Evolutionary conservation across 148 eudicot genomes (phyloP).

Genomic region (Rhododendron williamsianum): DNA sequence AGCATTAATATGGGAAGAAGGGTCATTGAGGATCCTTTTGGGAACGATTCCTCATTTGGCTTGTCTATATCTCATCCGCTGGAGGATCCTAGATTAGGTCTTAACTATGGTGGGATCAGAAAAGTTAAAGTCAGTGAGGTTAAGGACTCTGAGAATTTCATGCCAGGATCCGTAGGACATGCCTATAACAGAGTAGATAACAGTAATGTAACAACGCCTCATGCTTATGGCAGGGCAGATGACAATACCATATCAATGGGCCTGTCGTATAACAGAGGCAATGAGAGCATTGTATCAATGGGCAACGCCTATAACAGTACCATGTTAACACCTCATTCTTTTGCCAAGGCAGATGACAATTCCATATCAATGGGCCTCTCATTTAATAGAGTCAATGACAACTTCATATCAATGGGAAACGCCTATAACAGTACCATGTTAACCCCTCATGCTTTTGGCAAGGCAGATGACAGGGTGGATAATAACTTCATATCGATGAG

Average conservation of each 20-base stretch:
- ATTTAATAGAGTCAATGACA: constrained; percentile 13
- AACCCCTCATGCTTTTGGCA: background rate
- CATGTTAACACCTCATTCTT: constrained; percentile 28
- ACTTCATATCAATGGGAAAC: constrained; percentile 16
- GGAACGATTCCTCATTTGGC: constrained; percentile 33
- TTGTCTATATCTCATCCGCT: constrained; percentile 47
- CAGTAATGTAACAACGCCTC: constrained; percentile 21
- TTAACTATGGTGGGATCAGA: constrained; percentile 47
- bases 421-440: constrained; percentile 7
- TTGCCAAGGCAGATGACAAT: constrained; percentile 37
- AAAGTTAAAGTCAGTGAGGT: constrained; percentile 77
- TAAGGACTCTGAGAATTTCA: constrained; percentile 39
- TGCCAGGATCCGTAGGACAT: constrained; percentile 36
- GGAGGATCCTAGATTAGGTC: constrained; percentile 36
- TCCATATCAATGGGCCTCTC: constrained; percentile 13
- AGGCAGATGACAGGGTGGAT: constrained; percentile 18
- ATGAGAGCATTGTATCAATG: constrained; percentile 23
- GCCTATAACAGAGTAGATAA: constrained; percentile 30
- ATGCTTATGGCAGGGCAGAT: constrained; percentile 33
- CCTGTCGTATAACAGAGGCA: constrained; percentile 32
- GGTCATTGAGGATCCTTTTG: constrained; percentile 37
- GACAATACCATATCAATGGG: constrained; percentile 36
- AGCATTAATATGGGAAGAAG: constrained; percentile 31
- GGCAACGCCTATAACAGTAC: constrained; percentile 26
- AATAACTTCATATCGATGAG: constrained; percentile 37